Evolutionary conservation across 306 rosid species (phyloP), one percentile per base, ranked within the genome.

Genomic region (Cicer pinnatifidum): DNA sequence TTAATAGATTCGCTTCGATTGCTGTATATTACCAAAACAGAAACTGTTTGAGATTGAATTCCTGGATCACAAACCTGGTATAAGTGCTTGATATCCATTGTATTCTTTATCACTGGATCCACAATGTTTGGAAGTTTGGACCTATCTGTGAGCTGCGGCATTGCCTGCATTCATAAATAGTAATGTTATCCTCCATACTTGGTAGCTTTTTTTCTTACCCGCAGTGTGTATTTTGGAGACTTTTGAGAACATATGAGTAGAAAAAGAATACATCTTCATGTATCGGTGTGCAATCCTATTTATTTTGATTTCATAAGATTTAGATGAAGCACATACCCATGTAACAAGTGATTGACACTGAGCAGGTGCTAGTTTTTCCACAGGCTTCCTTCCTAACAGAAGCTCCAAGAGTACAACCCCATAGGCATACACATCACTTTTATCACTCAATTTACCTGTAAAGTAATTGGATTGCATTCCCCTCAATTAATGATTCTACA

Each of bases 81-180:
- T 38, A 94, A 82, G 77, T 94, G 99, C 77, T 91, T 94, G 13
- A 61, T 78, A 84, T 94, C 96, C 97, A 94, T 91, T 15, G 96
- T 80, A 64, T 89, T 56, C 83, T 86, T 89, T 10, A 94, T 91
- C 58, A 81, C 81, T 1, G 92, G 95, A 79, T 94, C 99, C 50
- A 94, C 88, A 35, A 89, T 94, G 84, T 58, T 76, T 11, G 91
- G 95, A 78, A 94, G 89, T 87, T 91, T 94, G 65, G 93, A 81
- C 78, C 97, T 85, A 83, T 94, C 97, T 0, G 93, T 94, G 67
- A 94, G 96, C 77, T 86, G 97, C 40, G 99, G 99, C 95, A 91
- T 91, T 69, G 99, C 97, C 99, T 94, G 88, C 79, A 88, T 53
- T 67, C 73, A 81, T 60, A 54, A 52, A 51, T 43, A 66, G 69